Percentiles rank a stretch among this genome's conserved stretches.
These are phyloP conservation scores for Halophytophthora polymorphica DNA, from an alignment of 352 stramenopile genomes.

Conservation along the genomic window DNA sequence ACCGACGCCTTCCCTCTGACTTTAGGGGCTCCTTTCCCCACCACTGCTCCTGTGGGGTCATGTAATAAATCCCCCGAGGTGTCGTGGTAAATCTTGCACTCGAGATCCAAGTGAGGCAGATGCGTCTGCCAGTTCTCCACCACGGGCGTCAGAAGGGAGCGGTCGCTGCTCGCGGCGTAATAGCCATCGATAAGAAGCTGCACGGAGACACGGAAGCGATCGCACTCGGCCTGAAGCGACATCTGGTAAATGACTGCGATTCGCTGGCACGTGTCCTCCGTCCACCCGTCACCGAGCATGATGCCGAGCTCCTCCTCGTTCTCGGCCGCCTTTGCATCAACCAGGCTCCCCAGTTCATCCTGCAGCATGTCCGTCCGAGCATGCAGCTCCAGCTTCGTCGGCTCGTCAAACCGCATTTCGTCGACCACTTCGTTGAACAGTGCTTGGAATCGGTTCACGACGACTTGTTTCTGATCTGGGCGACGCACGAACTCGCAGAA, in stretches of 20 bases:
- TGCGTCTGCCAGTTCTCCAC: conserved; percentile 29
- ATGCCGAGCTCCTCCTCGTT: conserved; percentile 47
- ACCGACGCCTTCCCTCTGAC: conserved; percentile 35
- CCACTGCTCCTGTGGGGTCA: conserved; percentile 12
- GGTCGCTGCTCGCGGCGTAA: conserved; percentile 41
- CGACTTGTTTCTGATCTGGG: conserved; percentile 59
- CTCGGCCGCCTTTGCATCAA: conserved; percentile 37
- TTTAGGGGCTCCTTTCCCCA: conserved; percentile 32
- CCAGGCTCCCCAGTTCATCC: conserved; percentile 47
- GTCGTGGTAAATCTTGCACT: conserved; percentile 43
- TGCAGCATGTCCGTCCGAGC: conserved; percentile 68
- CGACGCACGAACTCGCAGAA: conserved; percentile 62
- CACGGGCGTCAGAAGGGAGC: conserved; percentile 19
- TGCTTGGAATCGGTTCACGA: conserved; percentile 65
- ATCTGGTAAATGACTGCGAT: conserved; percentile 48
- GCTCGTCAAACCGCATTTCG: conserved; percentile 81
- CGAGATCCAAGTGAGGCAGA: conserved; percentile 28
- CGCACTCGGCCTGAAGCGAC: conserved; percentile 64
- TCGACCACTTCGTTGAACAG: conserved; percentile 79
- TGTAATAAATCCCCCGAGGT: conserved; percentile 13
- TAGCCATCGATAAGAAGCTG: conserved; percentile 58
- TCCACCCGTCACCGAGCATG: conserved; percentile 51
- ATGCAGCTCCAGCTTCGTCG: conserved; percentile 80
- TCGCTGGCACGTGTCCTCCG: conserved; percentile 44
- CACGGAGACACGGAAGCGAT: conserved; percentile 61